Base-by-base conservation (phyloP, 129 eudicot genomes). In the Saposhnikovia divaricata region DNA sequence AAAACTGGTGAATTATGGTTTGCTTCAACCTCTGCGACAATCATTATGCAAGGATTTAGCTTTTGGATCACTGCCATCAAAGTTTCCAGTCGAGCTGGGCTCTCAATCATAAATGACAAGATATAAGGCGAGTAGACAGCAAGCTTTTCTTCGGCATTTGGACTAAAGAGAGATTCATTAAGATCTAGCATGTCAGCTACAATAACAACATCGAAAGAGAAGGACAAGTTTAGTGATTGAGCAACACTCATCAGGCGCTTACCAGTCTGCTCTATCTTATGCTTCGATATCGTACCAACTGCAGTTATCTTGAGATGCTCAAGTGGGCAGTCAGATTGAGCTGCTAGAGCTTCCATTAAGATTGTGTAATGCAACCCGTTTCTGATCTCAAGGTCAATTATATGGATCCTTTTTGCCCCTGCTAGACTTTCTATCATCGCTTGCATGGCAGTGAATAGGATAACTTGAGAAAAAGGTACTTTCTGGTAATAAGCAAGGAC, bases 241-340 rank as follows among this genome's bases (percentile, higher is more conserved):
- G 84, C 84, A 72, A 77, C 38, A 38, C 82, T 55, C 38, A 31
- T 16, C 44, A 84, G 51, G 14, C 70, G 19, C 47, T 55, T 59
- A n/a, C 87, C 87, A 23, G 81, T 72, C 43, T 53, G 71, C 19
- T 77, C 76, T 10, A 81, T 47, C 69, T 5, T 77, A 18, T 25
- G 37, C 48, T 71, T 71, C 5, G 71, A 28, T 9, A 72, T 71
- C 4, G 71, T 65, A 15, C 82, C 82, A 23, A 80, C 45, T 5
- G 87, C 87, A 14, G 84, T 84, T 25, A 84, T 70, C 77, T 77
- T 84, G 27, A 80, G 79, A 61, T 12, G 79, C 72, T 72, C 76
- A 0, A 80, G 14, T 10, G 84, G 81, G 28, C 18, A 16, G 14
- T 63, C 48, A 13, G 28, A 0, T 76, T 77, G 78, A 50, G n/a